Base-by-base conservation (phyloP, 2,329 filamentous ascomycete species). In the Fonsecaea monophora region DNA sequence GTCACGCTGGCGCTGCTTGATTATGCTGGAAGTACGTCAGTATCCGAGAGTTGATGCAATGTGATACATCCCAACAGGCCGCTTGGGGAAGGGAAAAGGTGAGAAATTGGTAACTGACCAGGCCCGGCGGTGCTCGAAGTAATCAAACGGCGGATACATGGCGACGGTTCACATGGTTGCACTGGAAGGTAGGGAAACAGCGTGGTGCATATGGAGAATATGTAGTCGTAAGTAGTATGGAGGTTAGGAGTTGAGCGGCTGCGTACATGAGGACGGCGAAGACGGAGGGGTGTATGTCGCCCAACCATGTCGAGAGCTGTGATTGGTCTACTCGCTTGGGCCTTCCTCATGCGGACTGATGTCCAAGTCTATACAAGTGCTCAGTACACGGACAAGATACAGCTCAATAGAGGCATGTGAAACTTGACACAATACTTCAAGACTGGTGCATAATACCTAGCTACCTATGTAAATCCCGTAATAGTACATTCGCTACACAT, bases 1-100 rank as follows among this genome's bases (percentile, higher is more conserved):
- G 15, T 84, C 82, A 48, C 94, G 89, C 77, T 96, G 88, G 68
- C 87, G 80, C 80, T 95, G 91, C 82, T 97, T 97, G 77, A 87
- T 85, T 73, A 87, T 84, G 81, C 92, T 97, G 74, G 12, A 37
- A 37, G 32, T 18, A 40, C 18, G 60, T 71, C 18, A 53, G 37
- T 48, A 54, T 64, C 18, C 15, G 45, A 25, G 59, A 13, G 42
- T 12, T 38, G 25, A 30, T 12, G 42, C 34, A 50, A 50, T 35
- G 30, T 6, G 30, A 32, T 18, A 34, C 10, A 8, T 13, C 12
- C 21, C 15, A 13, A 40, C 6, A 37, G 37, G 21, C n/a, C 1
- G n/a, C n/a, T 38, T 38, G 8, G 9, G 35, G 35, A 38, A 38
- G 34, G 35, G 21, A 30, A 10, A n/a, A 21, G 58, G 9, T 34